Conservation (phyloP, 192 early-diverging fungal species). For the Martensiomyces pterosporus region DNA sequence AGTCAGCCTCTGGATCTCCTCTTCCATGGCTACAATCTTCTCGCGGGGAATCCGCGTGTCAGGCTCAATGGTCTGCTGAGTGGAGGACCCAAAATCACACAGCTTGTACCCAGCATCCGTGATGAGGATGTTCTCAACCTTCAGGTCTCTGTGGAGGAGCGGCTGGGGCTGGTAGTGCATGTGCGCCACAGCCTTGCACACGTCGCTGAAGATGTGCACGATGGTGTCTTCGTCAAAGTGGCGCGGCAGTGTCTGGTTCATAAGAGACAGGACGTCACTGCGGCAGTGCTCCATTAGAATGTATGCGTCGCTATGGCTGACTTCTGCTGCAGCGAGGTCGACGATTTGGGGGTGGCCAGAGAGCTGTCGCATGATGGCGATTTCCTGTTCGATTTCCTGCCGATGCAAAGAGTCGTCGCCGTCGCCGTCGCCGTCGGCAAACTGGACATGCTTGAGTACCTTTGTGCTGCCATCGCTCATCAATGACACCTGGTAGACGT, state of each 20-base stretch:
- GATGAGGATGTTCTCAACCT: slow-evolving; percentile 81
- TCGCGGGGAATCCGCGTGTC: slow-evolving; percentile 47
- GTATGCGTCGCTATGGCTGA: slow-evolving; percentile 61
- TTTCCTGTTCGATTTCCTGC: slow-evolving; percentile 65
- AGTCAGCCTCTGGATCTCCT: slow-evolving; percentile 85
- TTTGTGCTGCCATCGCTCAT: slow-evolving; percentile 52
- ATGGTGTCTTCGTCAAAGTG: slow-evolving; percentile 81
- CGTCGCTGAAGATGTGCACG: slow-evolving; percentile 81
- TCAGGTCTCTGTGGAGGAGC: slow-evolving; percentile 82
- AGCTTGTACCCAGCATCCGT: slow-evolving; percentile 71
- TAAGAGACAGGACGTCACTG: slow-evolving; percentile 66
- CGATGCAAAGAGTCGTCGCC: slow-evolving; percentile 65
- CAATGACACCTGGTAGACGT: slow-evolving; percentile 77
- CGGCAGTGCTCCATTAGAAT: slow-evolving; percentile 94
- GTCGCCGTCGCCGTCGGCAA: slow-evolving; percentile 41
- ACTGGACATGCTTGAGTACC: slow-evolving; percentile 73
- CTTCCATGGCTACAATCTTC: slow-evolving; percentile 76
- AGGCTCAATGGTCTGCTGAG: slow-evolving; percentile 27
- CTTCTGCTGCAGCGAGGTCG: slow-evolving; percentile 67
- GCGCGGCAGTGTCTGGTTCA: slow-evolving; percentile 74
- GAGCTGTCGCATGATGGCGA: slow-evolving; percentile 70
- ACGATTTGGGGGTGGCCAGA: slow-evolving; percentile 81
- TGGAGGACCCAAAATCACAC: slow-evolving; percentile 94
- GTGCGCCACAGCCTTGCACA: slow-evolving; percentile 83
- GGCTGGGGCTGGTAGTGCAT: slow-evolving; percentile 83